phyloP scores from a whole-genome alignment of 2,329 filamentous ascomycete genomes.

The Paraphoma chrysanthemicola region DNA sequence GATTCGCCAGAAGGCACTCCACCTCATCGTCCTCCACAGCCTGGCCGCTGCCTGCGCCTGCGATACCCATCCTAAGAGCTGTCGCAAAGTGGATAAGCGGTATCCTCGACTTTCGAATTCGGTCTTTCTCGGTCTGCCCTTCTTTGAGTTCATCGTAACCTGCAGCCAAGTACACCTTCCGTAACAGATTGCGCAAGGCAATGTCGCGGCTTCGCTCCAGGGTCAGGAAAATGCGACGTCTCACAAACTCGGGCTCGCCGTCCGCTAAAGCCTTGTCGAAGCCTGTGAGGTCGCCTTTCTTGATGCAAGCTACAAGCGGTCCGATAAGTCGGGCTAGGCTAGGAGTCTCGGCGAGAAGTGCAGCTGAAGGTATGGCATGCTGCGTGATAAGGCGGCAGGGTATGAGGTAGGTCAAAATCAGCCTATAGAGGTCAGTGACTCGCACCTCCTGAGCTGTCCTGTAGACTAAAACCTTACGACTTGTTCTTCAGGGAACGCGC shows the following conservation, averaged over 20 bases:
- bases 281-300: conserved; percentile 77
- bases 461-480: conserved; percentile 66
- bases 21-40: conserved; percentile 87
- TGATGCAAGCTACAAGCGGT: conserved; percentile 80
- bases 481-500: conserved; percentile 75
- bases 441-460: background rate
- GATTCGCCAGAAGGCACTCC: conserved; percentile 91
- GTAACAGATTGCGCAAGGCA: conserved; percentile 85
- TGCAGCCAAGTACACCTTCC: conserved; percentile 86
- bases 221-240: conserved; percentile 90
- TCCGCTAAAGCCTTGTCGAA: conserved; percentile 84
- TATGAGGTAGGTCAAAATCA: conserved; percentile 93
- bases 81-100: conserved; percentile 84
- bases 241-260: conserved; percentile 92
- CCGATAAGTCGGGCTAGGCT: conserved; percentile 78
- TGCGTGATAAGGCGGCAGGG: conserved; percentile 89
- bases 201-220: conserved; percentile 92
- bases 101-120: conserved; percentile 74
- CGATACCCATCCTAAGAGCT: conserved; percentile 77
- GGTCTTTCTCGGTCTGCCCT: conserved; percentile 65
- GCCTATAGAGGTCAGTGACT: conserved; percentile 56
- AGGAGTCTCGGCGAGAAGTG: conserved; percentile 77
- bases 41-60: conserved; percentile 59
- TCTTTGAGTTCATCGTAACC: conserved; percentile 80
- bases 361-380: conserved; percentile 78